Base-by-base conservation (phyloP, 116 monocot genomes). In the Papilionanthe hybrid region DNA sequence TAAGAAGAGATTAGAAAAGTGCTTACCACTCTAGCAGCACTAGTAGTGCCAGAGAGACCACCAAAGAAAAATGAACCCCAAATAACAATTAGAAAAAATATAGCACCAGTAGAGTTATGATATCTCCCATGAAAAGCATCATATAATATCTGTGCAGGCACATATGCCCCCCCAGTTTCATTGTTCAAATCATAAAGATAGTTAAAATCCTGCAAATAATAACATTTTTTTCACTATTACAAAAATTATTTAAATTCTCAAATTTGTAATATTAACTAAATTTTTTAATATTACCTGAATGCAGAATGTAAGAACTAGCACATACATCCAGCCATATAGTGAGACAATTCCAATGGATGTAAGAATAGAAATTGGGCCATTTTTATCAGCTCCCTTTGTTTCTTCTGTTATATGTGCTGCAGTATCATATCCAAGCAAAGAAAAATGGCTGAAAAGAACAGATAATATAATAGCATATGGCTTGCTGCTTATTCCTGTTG, bases 41-140 rank as follows among this genome's bases (percentile, higher is more conserved):
- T 90, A 29, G 94, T 90, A 12, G 87, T 89, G 81, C 86, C 84
- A 3, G 92, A 92, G 76, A 94, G 88, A 5, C 94, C 92, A 42
- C 92, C 90, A 50, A 92, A 94, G 87, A 94, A 94, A 65, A 92
- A 92, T 42, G 94, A 90, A 50, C 91, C 95, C 92, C 92, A 91
- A n/a, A 95, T 90, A 9, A 95, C 49, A 82, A 89, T 85, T 48
- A 91, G 80, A 63, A 92, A 75, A 18, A 91, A n/a, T 29, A 95
- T 88, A 43, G 92, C 94, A 7, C 94, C 94, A 10, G 50, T 18
- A 1, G 92, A 90, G 45, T 78, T 87, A 29, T 87, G 76, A 42
- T 87, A 94, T 71, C 92, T 84, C 42, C 92, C 92, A 68, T 94
- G 88, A 78, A 94, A 94, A 42, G 90, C 90, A 82, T 90, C 90